Evolutionary conservation across 768 basidiomycete species (phyloP).

Genomic region (Coprinopsis strossmayeri): DNA sequence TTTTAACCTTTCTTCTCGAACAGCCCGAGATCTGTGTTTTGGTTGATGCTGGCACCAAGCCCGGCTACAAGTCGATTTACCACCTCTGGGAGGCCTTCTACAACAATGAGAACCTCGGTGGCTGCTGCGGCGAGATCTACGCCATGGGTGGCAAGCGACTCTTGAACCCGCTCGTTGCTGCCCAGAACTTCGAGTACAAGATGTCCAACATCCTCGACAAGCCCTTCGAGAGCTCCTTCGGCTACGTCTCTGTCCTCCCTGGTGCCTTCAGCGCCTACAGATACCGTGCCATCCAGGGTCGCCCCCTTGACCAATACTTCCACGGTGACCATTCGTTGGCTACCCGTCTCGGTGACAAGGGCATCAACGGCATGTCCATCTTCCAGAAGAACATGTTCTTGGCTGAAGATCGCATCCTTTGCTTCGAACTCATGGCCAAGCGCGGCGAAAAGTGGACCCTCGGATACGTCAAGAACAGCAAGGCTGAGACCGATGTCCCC

Average conservation of each 20-base stretch:
- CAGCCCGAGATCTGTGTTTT: conserved; percentile 89
- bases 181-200: conserved; percentile 97
- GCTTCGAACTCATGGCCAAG: conserved; percentile 96
- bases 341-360: conserved; percentile 86
- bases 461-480: conserved; percentile 88
- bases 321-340: conserved; percentile 87
- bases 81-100: conserved; percentile 93
- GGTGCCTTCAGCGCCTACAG: conserved; percentile 97
- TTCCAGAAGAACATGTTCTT: conserved; percentile 85
- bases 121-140: conserved; percentile 91
- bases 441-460: conserved; percentile 82
- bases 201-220: conserved; percentile 98
- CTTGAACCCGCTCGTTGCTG: conserved; percentile 88
- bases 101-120: conserved; percentile 73
- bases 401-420: conserved; percentile 94
- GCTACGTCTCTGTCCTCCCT: conserved; percentile 91
- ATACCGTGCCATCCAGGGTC: conserved; percentile 86
- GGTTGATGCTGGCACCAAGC: conserved; percentile 94
- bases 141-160: conserved; percentile 91
- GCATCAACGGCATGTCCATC: conserved; percentile 95
- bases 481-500: conserved; percentile 95
- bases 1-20: not conserved
- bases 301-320: conserved; percentile 83
- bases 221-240: conserved; percentile 91
- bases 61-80: conserved; percentile 92